Conservation (phyloP, 2,329 filamentous ascomycete genomes). For the Venturia aucupariae region DNA sequence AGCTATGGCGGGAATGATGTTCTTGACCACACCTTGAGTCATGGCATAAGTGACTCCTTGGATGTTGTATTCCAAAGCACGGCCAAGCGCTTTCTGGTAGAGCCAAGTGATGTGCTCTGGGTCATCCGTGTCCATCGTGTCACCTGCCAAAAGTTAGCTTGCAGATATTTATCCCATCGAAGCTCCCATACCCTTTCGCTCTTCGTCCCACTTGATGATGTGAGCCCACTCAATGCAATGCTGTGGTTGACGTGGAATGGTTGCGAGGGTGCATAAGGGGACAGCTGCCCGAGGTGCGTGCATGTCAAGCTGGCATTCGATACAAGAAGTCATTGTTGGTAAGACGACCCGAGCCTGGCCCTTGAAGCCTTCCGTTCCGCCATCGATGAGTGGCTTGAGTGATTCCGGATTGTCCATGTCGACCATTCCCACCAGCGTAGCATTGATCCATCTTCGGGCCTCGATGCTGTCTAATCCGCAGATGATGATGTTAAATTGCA, state of each 20-base stretch:
- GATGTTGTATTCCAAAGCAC: constrained; percentile 84
- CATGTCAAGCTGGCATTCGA: constrained; percentile 98
- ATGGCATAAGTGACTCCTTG: constrained; percentile 87
- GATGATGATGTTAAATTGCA: constrained; percentile 88
- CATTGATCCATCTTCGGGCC: constrained; percentile 97
- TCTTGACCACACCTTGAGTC: constrained; percentile 96
- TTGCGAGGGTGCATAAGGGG: constrained; percentile 90
- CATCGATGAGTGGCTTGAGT: constrained; percentile 89
- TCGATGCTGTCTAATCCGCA: constrained; percentile 97
- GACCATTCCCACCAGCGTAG: constrained; percentile 82
- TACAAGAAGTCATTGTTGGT: constrained; percentile 87
- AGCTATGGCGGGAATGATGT: constrained; percentile 97
- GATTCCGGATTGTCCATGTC: constrained; percentile 74
- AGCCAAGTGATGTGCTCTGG: constrained; percentile 97
- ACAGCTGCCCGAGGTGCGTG: constrained; percentile 96
- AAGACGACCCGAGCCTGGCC: constrained; percentile 89
- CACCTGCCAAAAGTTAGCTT: constrained; percentile 39
- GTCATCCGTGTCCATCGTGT: constrained; percentile 86
- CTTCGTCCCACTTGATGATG: constrained; percentile 87
- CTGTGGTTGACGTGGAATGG: constrained; percentile 91
- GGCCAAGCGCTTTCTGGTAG: constrained; percentile 70
- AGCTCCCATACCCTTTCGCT: constrained; percentile 33
- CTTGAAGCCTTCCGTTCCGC: constrained; percentile 97
- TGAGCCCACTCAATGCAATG: constrained; percentile 99
- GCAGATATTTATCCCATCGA: too few species aligned